Evolutionary conservation across 805 yeast genomes (phyloP), one percentile per base, ranked within the genome.

Genomic region (Nakazawaea ishiwadae): DNA sequence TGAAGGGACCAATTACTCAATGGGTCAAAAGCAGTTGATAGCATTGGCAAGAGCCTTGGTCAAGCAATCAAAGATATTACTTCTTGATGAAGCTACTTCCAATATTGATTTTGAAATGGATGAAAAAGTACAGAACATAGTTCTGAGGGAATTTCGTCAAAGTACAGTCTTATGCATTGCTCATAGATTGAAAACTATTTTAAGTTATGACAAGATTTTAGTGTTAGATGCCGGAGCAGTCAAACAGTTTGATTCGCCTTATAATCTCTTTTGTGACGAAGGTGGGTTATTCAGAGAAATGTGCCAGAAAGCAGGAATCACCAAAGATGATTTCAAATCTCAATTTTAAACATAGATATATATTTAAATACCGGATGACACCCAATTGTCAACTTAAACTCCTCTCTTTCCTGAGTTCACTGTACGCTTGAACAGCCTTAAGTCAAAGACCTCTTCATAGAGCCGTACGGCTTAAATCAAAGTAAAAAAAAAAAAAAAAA

Each of bases 91-190:
- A 62, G 96, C 86, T 18, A 81, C 87, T 1, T 75, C 84, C 0
- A 73, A 80, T 37, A 86, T 88, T 48, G 96, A 87, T 62, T 87
- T 84, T 54, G 88, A 83, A 53, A 87, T 96, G 0, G 96, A 87
- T 59, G 70, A 82, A 2, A 75, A 74, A 55, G 83, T 88, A 49
- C 96, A 87, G 58, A 50, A 66, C 11, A 84, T 95, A 2, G 84
- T 82, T 42, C 45, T 66, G 26, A 23, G 10, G 7, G 26, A 23
- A 10, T 23, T 23, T 23, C 7, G 26, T 23, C 26, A 23, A 7
- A 8, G 26, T 23, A 23, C 26, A 23, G 10, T 23, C 26, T 23
- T 23, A 10, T 23, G 26, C 26, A 23, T 23, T 10, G 26, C 26
- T 8, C 26, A 23, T 23, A 23, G 26, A 10, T 23, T 23, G 26